Base-by-base conservation (phyloP, 768 basidiomycete genomes). In the Amanita rimosa region DNA sequence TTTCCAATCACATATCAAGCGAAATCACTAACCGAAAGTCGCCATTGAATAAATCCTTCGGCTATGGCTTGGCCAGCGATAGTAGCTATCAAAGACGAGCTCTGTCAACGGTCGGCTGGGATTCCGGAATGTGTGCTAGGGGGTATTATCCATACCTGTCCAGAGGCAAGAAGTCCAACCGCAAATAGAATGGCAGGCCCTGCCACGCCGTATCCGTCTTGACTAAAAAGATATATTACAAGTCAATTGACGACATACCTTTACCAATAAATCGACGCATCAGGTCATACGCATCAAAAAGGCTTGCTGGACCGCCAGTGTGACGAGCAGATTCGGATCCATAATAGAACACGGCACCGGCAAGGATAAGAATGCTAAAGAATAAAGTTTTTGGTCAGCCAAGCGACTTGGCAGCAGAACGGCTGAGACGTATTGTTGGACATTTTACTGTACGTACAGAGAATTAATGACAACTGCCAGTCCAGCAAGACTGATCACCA, bases 391-490 rank as follows among this genome's bases (percentile, higher is more conserved):
- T n/a, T 17, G 16, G 47, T 48, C 38, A 48, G 38, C 26, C n/a
- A 36, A 29, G 47, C 21, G 14, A 22, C 47, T 48, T 19, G 37
- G 37, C 37, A 21, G 46, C n/a, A n/a, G n/a, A n/a, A 40, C 29
- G 36, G 14, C 17, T 33, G 2, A n/a, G 41, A 34, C 34, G 29
- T 33, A 21, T 27, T 7, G 49, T n/a, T n/a, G 24, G 44, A 5
- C 11, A 44, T 24, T n/a, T 3, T 16, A 27, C 1, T 36, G 35
- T 38, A 65, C 79, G 49, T 55, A 85, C 86, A 86, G 60, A 6
- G 89, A 78, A 62, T 97, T 97, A 62, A 95, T 92, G 22, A 89
- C 66, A 14, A 95, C 79, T 0, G 94, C 93, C 58, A 95, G 81
- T 0, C 87, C 85, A 26, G 95, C 69, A 35, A 97, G 65, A 56